These are phyloP conservation scores for Rhodotorula babjevae DNA, from an alignment of 768 basidiomycete species.

Conservation along the genomic window DNA sequence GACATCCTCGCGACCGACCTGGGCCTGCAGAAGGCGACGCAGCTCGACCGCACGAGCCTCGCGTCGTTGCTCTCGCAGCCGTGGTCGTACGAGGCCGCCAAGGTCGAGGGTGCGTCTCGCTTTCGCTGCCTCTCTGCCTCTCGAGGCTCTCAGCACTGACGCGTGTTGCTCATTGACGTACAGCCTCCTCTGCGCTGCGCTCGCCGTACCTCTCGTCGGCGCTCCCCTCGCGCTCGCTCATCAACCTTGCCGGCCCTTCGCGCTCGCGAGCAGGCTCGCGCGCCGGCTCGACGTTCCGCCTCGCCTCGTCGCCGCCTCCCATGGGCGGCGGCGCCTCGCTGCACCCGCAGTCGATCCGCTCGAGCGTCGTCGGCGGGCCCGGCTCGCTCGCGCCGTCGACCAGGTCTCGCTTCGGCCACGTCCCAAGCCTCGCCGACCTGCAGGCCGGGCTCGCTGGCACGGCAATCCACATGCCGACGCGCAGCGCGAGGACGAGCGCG, in stretches of 20 bases:
- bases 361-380: neutral
- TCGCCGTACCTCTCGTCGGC: slow-evolving; percentile 4
- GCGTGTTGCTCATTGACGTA: no score
- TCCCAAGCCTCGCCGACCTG: slow-evolving; percentile 22
- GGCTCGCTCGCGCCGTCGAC: neutral
- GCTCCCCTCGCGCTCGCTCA: slow-evolving; percentile 15
- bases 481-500: slow-evolving; percentile 6
- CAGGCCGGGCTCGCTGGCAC: neutral
- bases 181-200: neutral
- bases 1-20: slow-evolving; percentile 12
- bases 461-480: neutral
- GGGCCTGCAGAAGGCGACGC: slow-evolving; percentile 7
- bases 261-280: neutral
- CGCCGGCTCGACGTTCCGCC: neutral
- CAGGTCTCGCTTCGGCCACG: neutral
- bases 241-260: slow-evolving; percentile 4
- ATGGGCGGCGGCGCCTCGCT: neutral
- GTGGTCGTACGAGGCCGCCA: slow-evolving; percentile 2
- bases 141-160: no score
- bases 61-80: neutral
- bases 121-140: no score
- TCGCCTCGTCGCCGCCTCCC: slow-evolving; percentile 3
- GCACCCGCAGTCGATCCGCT: neutral
- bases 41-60: slow-evolving; percentile 9
- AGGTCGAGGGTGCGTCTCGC: neutral